phyloP scores from a whole-genome alignment of 192 early-diverging fungal genomes.

The Diversispora eburnea region DNA sequence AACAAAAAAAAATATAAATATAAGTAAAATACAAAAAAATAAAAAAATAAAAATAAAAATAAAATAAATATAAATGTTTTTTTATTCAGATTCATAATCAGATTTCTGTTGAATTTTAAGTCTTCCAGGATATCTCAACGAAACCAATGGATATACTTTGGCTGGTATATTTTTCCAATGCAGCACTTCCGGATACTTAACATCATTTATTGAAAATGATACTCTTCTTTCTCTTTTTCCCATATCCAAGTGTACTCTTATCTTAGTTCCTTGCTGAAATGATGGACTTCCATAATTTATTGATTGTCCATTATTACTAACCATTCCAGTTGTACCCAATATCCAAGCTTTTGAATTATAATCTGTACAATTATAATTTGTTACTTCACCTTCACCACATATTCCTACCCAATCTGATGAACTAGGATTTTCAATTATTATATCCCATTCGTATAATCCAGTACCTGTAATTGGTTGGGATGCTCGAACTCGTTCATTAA shows the following conservation, averaged over 20 bases:
- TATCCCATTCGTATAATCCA: conserved; percentile 17
- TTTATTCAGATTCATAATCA: no score
- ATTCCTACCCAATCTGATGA: not conserved
- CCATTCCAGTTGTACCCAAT: conserved; percentile 5
- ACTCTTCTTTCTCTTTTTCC: not conserved
- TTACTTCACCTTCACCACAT: not conserved
- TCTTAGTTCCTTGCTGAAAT: not conserved
- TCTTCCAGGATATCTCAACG: not conserved
- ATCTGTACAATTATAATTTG: not conserved
- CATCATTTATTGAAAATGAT: conserved; percentile 14
- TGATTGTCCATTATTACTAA: not conserved
- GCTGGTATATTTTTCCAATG: conserved; percentile 10
- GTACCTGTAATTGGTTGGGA: not conserved
- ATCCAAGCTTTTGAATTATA: not conserved
- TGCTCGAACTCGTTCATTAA: not conserved
- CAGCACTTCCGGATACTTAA: not conserved
- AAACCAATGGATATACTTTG: conserved; percentile 18
- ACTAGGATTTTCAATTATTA: conserved; percentile 2
- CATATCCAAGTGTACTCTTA: conserved; percentile 28
- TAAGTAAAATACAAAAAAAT: no score
- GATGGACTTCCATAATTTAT: not conserved
- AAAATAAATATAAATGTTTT: no score
- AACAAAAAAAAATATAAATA: no score
- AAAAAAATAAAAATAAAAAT: no score
- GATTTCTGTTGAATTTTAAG: not conserved